These are phyloP conservation scores for Amanita subjunquillea DNA, from an alignment of 768 basidiomycete species.

Conservation along the genomic window DNA sequence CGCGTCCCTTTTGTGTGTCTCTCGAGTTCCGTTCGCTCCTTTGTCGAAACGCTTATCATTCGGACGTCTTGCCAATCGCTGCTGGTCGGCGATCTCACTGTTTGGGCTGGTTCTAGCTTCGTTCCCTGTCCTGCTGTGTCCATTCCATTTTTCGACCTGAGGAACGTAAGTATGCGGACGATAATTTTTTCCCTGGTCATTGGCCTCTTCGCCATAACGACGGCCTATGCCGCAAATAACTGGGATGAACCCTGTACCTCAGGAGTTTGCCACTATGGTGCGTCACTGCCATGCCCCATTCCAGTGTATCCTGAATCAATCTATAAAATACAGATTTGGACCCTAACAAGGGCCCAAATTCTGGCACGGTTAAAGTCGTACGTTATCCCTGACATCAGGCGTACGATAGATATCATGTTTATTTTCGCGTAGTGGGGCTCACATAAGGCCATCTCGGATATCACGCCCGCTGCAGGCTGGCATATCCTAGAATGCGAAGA, in stretches of 20 bases:
- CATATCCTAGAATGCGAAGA: conserved; percentile 25
- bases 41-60: background rate
- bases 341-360: background rate
- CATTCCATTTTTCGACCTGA: background rate
- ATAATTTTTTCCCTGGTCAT: background rate
- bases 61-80: background rate
- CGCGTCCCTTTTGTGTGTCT: background rate
- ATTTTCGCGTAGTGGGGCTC: conserved; percentile 13
- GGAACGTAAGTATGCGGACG: background rate
- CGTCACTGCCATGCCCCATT: background rate
- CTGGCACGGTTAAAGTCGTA: background rate
- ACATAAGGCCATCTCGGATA: conserved; percentile 21
- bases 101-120: background rate
- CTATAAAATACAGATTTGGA: conserved; percentile 5
- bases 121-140: background rate
- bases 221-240: conserved; percentile 7
- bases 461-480: conserved; percentile 31
- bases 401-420: background rate
- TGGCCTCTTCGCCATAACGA: background rate
- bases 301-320: background rate
- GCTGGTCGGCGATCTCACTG: background rate
- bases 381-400: background rate
- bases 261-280: conserved; percentile 11
- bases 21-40: background rate
- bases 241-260: conserved; percentile 11